Conservation (phyloP, 73 alveolate species). For the Breviolum minutum region DNA sequence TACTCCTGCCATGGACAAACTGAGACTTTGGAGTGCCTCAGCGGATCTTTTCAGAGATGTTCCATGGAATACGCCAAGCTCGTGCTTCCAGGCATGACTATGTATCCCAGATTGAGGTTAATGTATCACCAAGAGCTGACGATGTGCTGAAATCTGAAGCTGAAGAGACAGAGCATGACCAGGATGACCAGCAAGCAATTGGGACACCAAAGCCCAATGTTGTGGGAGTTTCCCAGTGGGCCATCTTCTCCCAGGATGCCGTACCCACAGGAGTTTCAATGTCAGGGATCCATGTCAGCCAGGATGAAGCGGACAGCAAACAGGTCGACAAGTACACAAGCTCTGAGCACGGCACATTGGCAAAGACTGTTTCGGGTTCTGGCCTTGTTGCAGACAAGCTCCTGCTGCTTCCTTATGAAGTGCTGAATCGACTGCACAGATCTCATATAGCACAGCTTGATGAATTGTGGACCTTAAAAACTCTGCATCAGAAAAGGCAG, state of each 20-base stretch:
- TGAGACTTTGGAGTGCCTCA: too few relatives aligned
- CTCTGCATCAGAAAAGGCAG: slow-evolving; percentile 2
- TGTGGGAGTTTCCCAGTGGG: neutral
- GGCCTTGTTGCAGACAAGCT: slow-evolving; percentile 3
- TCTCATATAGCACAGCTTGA: slow-evolving; percentile 39
- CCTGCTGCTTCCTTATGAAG: neutral
- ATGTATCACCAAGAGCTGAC: neutral
- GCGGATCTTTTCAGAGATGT: neutral
- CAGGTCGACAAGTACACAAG: too few relatives aligned
- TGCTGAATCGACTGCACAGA: neutral
- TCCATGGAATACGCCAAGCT: neutral
- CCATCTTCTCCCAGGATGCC: neutral
- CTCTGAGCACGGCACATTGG: too few relatives aligned
- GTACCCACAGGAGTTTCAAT: too few relatives aligned
- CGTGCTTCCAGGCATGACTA: neutral
- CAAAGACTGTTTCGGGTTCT: too few relatives aligned
- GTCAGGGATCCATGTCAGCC: too few relatives aligned
- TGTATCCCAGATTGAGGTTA: slow-evolving; percentile 18
- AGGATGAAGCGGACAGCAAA: too few relatives aligned
- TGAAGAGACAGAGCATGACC: too few relatives aligned
- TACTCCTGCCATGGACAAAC: too few relatives aligned
- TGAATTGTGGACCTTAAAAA: neutral
- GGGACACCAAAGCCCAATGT: neutral
- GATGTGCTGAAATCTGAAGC: too few relatives aligned
- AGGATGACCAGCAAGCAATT: too few relatives aligned